A percentile compares a stretch with the other conserved stretches of the same genome.
Conservation (phyloP, 2,329 filamentous ascomycete genomes). For the Fusarium cyanostomum region DNA sequence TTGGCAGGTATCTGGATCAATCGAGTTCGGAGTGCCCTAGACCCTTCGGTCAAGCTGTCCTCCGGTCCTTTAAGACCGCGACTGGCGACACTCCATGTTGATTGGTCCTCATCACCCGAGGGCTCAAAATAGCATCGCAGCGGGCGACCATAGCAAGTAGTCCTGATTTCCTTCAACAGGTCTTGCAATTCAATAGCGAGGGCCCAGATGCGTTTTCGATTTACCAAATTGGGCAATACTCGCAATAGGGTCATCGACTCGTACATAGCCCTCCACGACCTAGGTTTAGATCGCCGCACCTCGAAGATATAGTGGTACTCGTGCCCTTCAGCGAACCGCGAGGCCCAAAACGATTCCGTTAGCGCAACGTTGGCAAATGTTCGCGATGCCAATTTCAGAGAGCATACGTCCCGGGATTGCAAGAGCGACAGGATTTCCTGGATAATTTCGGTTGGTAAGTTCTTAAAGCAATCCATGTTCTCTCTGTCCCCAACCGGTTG, state of each 20-base stretch:
- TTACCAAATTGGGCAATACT: background rate
- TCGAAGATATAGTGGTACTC: constrained; percentile 15
- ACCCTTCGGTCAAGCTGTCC: background rate
- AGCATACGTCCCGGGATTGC: constrained; percentile 2
- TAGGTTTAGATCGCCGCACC: background rate
- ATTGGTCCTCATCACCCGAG: background rate
- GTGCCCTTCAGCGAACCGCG: background rate
- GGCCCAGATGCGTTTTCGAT: constrained; percentile 18
- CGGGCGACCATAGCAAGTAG: background rate
- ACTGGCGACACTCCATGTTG: constrained; percentile 8
- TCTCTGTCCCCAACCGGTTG: too few relatives aligned
- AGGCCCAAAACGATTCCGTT: constrained; percentile 24
- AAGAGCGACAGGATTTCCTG: background rate
- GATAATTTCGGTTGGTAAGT: constrained; percentile 11
- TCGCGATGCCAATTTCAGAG: constrained; percentile 4
- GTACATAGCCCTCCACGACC: constrained; percentile 7
- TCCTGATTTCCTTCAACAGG: background rate
- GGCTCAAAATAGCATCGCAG: constrained; percentile 10
- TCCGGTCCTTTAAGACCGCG: constrained; percentile 3
- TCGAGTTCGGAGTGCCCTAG: constrained; percentile 5
- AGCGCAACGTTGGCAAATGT: constrained; percentile 1
- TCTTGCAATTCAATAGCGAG: constrained; percentile 5
- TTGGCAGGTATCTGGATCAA: background rate
- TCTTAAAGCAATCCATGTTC: too few relatives aligned
- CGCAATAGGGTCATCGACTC: background rate